phyloP scores from a whole-genome alignment of 768 basidiomycete genomes.

The Trametes sanguinea region DNA sequence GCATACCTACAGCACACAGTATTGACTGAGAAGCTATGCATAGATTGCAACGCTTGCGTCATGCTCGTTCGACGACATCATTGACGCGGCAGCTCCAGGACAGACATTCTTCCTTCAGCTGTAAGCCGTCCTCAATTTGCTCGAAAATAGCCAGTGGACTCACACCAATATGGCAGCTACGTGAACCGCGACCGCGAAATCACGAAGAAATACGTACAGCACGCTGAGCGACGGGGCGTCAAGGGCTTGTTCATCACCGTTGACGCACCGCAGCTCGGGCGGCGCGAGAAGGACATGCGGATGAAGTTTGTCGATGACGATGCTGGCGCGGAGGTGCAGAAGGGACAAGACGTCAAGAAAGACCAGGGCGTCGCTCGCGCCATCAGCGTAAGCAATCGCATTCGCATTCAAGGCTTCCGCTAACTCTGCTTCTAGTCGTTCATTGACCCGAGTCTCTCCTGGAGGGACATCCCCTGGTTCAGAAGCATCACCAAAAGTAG shows the following conservation, averaged over 20 bases:
- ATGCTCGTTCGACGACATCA: slow-evolving; percentile 93
- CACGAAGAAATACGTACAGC: slow-evolving; percentile 83
- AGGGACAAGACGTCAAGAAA: slow-evolving; percentile 41
- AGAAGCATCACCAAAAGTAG: slow-evolving; percentile 57
- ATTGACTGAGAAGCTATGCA: background rate
- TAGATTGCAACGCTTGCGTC: slow-evolving; percentile 97
- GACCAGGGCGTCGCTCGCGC: slow-evolving; percentile 82
- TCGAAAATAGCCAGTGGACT: background rate
- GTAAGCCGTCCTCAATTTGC: slow-evolving; percentile 37
- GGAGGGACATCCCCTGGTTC: slow-evolving; percentile 79
- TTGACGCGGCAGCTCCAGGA: slow-evolving; percentile 76
- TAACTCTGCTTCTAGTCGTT: slow-evolving; percentile 62
- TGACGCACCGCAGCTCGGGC: slow-evolving; percentile 93
- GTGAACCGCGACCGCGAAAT: slow-evolving; percentile 89
- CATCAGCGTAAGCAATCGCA: slow-evolving; percentile 66
- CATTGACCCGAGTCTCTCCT: slow-evolving; percentile 88
- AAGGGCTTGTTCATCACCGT: slow-evolving; percentile 97
- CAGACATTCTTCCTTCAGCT: slow-evolving; percentile 89
- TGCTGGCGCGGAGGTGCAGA: slow-evolving; percentile 55
- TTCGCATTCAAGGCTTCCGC: slow-evolving; percentile 34
- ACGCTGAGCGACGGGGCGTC: slow-evolving; percentile 87
- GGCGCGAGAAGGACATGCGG: slow-evolving; percentile 77
- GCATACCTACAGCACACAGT: background rate
- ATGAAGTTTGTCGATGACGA: slow-evolving; percentile 48
- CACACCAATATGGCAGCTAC: slow-evolving; percentile 49